Evolutionary conservation across 2,329 filamentous ascomycete genomes (phyloP), one percentile per base, ranked within the genome.

Genomic region (Cordyceps sp.): DNA sequence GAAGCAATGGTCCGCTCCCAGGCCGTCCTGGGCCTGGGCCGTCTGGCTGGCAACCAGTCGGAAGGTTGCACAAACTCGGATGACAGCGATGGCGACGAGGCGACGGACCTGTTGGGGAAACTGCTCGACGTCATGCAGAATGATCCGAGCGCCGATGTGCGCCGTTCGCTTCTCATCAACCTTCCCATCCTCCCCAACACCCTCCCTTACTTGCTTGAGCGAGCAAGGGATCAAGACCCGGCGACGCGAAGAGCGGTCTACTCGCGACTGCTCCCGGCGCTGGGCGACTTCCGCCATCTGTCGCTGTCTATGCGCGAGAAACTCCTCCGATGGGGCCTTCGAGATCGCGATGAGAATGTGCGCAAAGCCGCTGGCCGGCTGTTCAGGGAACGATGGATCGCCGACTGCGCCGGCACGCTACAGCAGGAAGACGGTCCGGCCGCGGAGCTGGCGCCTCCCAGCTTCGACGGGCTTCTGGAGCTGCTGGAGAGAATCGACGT

Each of bases 311-410:
- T 96, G 76, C 69, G 90, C 48, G 90, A 98, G 55, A 96, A 96
- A 54, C 66, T 98, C 21, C 67, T 98, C 19, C 73, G 90, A 25
- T 98, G 90, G 90, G 90, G 90, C 31, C 62, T 98, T 26, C 75
- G 86, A 25, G 90, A 98, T 51, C 73, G 90, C 53, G 90, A 98
- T 42, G 88, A 96, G 42, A 84, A 80, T 43, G 90, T 98, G 10
- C 75, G 86, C 32, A 93, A 93, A 52, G 88, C 88, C 8, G 82
- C 90, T 4, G 84, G 81, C 7, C 78, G 82, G 29, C 64, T 96
- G 6, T 98, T 98, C 58, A 75, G 80, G 38, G 86, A 94, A 48
- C 73, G 84, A n/a, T 98, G 90, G 90, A 88, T 98, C 38, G 88
- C 96, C 48, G 84, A 96, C 47, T 94, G 86, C 45, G 85, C 81